Evolutionary conservation across 257 asterid species (phyloP).

Genomic region (Nicotiana undulata): DNA sequence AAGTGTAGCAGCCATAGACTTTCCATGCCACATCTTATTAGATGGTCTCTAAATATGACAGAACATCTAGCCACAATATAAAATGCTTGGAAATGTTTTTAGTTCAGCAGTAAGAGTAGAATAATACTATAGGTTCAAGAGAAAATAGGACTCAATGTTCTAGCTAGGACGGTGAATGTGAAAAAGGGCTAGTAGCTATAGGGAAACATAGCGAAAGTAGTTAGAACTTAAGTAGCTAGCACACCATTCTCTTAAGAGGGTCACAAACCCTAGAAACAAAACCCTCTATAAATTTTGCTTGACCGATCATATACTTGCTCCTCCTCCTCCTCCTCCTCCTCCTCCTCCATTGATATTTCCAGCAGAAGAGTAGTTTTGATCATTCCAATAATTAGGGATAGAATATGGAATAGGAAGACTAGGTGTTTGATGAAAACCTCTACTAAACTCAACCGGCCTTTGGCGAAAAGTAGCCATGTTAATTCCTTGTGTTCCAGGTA

Average conservation of each 20-base stretch:
- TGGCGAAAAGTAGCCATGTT: slow-evolving; percentile 4
- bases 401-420: slow-evolving; percentile 17
- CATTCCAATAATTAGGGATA: slow-evolving; percentile 21
- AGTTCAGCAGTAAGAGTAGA: background rate
- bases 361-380: background rate
- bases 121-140: background rate
- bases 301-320: background rate
- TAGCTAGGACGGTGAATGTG: slow-evolving; percentile 20
- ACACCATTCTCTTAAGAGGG: background rate
- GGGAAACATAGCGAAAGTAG: slow-evolving; percentile 6
- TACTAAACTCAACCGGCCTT: background rate
- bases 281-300: too few relatives aligned
- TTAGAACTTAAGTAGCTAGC: background rate
- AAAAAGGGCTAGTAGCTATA: slow-evolving; percentile 6
- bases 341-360: slow-evolving; percentile 15
- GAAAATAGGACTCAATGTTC: slow-evolving; percentile 16
- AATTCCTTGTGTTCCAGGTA: background rate
- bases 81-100: background rate
- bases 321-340: slow-evolving; percentile 21
- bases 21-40: background rate
- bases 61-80: background rate
- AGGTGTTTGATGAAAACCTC: slow-evolving; percentile 17
- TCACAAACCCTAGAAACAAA: background rate
- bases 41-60: background rate
- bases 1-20: background rate